Evolutionary conservation across 176 grass and related monocot genomes (phyloP).

Genomic region (Eragrostis nindensis): DNA sequence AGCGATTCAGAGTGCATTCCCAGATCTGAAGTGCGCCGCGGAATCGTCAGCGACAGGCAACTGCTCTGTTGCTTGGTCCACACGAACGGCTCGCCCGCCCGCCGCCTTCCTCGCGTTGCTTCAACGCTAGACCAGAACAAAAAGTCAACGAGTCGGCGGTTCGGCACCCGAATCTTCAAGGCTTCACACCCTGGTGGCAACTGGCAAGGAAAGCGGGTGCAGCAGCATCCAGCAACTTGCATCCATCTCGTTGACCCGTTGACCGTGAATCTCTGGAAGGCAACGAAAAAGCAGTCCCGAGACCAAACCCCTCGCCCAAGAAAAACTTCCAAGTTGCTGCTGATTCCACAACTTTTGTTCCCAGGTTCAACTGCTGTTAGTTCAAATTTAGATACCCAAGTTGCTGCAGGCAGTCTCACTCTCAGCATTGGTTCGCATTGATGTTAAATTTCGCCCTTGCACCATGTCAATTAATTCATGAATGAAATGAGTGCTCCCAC

Average conservation of each 20-base stretch:
- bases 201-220: no score
- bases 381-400: neutral
- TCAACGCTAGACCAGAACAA: neutral
- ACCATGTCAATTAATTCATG: no score
- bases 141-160: neutral
- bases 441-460: no score
- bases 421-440: no score
- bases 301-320: slow-evolving; percentile 10
- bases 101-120: neutral
- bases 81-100: neutral
- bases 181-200: neutral
- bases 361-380: no score
- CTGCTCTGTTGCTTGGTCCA: slow-evolving; percentile 1
- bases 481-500: neutral
- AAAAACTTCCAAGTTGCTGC: neutral
- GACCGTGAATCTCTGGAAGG: neutral
- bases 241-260: neutral
- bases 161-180: no score
- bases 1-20: no score
- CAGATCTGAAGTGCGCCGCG: no score
- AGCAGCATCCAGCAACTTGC: neutral
- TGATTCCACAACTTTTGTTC: no score
- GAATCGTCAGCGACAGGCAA: slow-evolving; percentile 23
- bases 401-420: no score
- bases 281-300: neutral